Evolutionary conservation across 75 land plant species (phyloP), one percentile per base, ranked within the genome.

Genomic region (Cupressus sempervirens): DNA sequence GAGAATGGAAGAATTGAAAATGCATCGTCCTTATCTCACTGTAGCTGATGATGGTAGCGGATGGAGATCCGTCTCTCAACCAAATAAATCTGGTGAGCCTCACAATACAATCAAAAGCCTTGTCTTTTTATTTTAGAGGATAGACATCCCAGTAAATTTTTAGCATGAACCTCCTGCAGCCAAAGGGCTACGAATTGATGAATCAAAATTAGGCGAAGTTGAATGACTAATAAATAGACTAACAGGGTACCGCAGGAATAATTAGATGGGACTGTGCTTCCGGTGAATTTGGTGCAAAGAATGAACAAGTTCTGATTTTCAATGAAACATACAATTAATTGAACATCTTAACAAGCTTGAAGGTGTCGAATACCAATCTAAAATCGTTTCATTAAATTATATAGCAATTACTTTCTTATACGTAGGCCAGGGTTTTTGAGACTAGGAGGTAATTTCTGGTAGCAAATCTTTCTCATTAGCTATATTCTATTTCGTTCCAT

Each of bases 31-130:
- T 16, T 96, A 96, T 85, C 84, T 90, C 83, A 83, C 90, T 0
- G 86, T 95, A 68, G 89, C 94, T 30, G 96, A 93, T 67, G 99
- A 98, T 85, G 99, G 99, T 34, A 98, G 98, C 87, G 99, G 99
- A 32, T 98, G 99, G 99, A 92, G 93, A 41, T 80, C 98, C 12
- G 83, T 96, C 4, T 87, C 89, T 73, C 62, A 79, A 8, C 36
- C 75, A 3, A 76, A 56, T 1, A 65, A 84, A 29, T 45, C 84
- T 43, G 80, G 82, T 84, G 45, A 20, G 46, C 0, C 26, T 23
- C 67, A 20, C 67, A 62, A 62, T 1, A 62, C 52, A 62, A 20
- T 56, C 12, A 50, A 45, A 82, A 41, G 20, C 12, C 35, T 26
- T 34, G 26, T 16, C 82, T 76, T 80, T 75, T 32, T n/a, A n/a